These are phyloP conservation scores for Fusarium denticulatum DNA, from an alignment of 2,329 filamentous ascomycete species.

Conservation along the genomic window DNA sequence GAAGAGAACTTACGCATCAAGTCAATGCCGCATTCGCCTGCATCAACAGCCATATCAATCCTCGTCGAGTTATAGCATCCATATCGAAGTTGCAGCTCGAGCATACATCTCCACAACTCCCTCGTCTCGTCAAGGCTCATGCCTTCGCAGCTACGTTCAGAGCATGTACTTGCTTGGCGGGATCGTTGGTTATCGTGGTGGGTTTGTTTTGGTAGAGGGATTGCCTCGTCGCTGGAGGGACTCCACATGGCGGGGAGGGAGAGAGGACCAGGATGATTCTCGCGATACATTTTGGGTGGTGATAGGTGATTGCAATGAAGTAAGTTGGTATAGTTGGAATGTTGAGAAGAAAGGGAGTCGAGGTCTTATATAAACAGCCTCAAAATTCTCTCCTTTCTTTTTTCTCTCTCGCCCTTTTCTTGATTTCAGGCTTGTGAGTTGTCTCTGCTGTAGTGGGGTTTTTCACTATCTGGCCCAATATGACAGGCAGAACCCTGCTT, in stretches of 20 bases:
- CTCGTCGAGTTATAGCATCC: slow-evolving; percentile 61
- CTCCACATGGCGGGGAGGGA: slow-evolving; percentile 38
- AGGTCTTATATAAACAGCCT: slow-evolving; percentile 14
- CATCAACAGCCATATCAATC: slow-evolving; percentile 58
- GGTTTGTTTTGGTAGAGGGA: slow-evolving; percentile 25
- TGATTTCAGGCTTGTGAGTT: slow-evolving; percentile 39
- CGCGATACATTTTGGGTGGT: slow-evolving; percentile 33
- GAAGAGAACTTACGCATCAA: slow-evolving; percentile 55
- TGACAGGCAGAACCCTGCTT: slow-evolving; percentile 33
- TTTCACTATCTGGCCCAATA: slow-evolving; percentile 4
- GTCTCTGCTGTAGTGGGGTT: slow-evolving; percentile 37
- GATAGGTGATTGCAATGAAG: background rate
- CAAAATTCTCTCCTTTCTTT: background rate
- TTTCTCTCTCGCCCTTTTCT: background rate
- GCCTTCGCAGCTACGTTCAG: slow-evolving; percentile 45
- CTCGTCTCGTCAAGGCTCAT: slow-evolving; percentile 53
- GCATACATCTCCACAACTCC: slow-evolving; percentile 60
- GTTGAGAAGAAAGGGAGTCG: background rate
- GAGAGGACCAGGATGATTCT: slow-evolving; percentile 33
- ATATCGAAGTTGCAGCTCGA: slow-evolving; percentile 57
- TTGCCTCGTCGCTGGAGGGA: slow-evolving; percentile 23
- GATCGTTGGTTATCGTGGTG: slow-evolving; percentile 15
- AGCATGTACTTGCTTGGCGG: slow-evolving; percentile 44
- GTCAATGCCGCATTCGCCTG: slow-evolving; percentile 51
- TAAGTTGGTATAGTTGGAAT: too few species aligned